Percentiles rank a stretch among this genome's conserved stretches.
Conservation (phyloP, 2,329 filamentous ascomycete species). For the Pseudofabraea citricarpa region DNA sequence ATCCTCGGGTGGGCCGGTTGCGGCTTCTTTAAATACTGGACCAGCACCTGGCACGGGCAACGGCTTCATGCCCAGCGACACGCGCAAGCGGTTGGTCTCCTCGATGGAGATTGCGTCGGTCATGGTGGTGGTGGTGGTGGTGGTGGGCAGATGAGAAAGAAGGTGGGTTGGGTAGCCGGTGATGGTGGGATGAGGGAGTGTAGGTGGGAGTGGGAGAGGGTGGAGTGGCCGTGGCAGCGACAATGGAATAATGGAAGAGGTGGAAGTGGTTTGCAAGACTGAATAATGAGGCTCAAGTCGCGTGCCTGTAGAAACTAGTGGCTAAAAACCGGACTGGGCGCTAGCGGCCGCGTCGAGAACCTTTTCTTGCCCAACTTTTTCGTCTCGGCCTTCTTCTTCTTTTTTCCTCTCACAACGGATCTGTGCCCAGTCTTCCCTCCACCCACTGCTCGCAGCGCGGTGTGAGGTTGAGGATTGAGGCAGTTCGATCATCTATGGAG, state of each 20-base stretch:
- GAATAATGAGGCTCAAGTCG: no score
- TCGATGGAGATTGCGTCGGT: slow-evolving; percentile 72
- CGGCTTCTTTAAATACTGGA: slow-evolving; percentile 49
- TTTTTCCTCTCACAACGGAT: slow-evolving; percentile 55
- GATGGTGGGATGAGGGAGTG: background rate
- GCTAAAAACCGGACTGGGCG: background rate
- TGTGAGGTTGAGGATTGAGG: slow-evolving; percentile 70
- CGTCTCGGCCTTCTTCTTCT: slow-evolving; percentile 28
- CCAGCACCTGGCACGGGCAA: slow-evolving; percentile 75
- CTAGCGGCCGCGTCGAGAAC: slow-evolving; percentile 9
- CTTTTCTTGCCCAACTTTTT: slow-evolving; percentile 23
- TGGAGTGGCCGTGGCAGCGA: background rate
- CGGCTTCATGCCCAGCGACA: slow-evolving; percentile 84
- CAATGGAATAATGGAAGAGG: no score
- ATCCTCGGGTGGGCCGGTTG: slow-evolving; percentile 50
- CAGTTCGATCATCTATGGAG: slow-evolving; percentile 86
- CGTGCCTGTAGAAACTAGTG: no score
- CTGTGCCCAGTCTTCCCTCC: slow-evolving; percentile 82
- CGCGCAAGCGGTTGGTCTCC: slow-evolving; percentile 88
- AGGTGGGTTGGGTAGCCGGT: background rate
- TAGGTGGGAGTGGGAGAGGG: no score
- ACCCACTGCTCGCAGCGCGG: slow-evolving; percentile 54
- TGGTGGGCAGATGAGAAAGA: background rate
- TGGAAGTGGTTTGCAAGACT: no score
- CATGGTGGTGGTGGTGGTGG: slow-evolving; percentile 15